Base-by-base conservation (phyloP, 306 rosid genomes). In the Gastrolobium villosum region DNA sequence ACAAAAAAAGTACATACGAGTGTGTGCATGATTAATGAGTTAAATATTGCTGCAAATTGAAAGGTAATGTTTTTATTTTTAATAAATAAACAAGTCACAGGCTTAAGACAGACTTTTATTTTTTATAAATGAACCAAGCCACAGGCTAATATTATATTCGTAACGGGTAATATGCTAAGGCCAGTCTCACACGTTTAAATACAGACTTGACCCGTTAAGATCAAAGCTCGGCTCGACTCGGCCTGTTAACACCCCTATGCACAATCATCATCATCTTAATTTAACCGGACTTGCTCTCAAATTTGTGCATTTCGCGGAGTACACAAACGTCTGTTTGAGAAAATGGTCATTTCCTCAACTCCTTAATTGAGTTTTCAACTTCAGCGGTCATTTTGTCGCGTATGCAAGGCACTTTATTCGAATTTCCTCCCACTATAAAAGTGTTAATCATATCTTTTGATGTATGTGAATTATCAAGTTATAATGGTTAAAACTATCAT, bases 341-440 rank as follows among this genome's bases (percentile, higher is more conserved):
- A 26, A 9, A 28, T 10, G 40, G 36, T 5, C 39, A 66, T 45
- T 66, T 66, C 56, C 45, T 40, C 56, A 45, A 31, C 32, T 67
- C 32, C 8, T 28, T 45, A 4, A 41, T 4, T 5, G 54, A 37
- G 32, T 3, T 32, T 48, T 68, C n/a, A 46, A 48, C 46, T 14
- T 69, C 56, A 46, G 7, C 8, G 10, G 61, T 69, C 34, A 48
- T 68, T 68, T 68, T 48, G 60, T 31, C n/a, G 28, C 61, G 10
- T 20, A 44, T 48, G 60, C 57, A 68, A 46, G 40, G 31, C 41
- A 67, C 73, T 44, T 46, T 46, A 46, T 70, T 70, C 36, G n/a
- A 36, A 36, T 71, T 71, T 52, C 20, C 37, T 71, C 50, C 8
- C 50, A 52, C 37, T 14, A 10, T 15, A 36, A 37, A 53, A 37